Evolutionary conservation across 106 monocot genomes (phyloP), one percentile per base, ranked within the genome.

Genomic region (Cymbidium sinense): DNA sequence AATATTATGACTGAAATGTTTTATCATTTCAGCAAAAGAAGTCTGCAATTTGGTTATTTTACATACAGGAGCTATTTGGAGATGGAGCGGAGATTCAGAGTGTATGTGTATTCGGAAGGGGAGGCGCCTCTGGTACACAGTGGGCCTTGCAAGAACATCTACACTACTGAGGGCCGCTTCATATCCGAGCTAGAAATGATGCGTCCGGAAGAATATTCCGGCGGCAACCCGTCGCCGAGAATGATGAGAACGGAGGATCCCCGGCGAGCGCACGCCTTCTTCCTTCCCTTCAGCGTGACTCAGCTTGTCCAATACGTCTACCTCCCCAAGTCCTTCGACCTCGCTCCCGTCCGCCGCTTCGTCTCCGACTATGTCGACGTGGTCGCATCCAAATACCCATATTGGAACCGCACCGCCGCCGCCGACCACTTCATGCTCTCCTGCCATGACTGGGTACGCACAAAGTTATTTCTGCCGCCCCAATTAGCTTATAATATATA

Each of bases 101-200:
- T 91, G 43, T 94, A 86, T 17, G 84, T 89, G 76, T 94, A 94
- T 79, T 84, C 89, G 54, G 94, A 94, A 70, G 94, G 94, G 0
- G 91, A 94, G 84, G 80, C 85, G 9, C 94, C 94, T n/a, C 61
- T 94, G 34, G 76, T 87, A 7, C 94, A 94, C 76, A 75, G 58
- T 18, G 93, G 93, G 3, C 93, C 93, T 0, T 91, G 88, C 93
- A 91, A 88, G 83, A 74, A 82, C 75, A 88, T 94, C 34, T 94
- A 94, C 88, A 81, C 88, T 2, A 90, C 76, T 9, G 93, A 94
- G 77, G 93, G 93, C 5, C 43, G 87, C 17, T 94, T 94, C 86
- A 94, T 94, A 50, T 61, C 83, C 43, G 85, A 83, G 52, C 55
- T 94, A 31, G 91, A 91, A 65, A 77, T 37, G 54, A 76, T 83